Conservation (phyloP, 164 flowering plant species). For the Amborella trichopoda region DNA sequence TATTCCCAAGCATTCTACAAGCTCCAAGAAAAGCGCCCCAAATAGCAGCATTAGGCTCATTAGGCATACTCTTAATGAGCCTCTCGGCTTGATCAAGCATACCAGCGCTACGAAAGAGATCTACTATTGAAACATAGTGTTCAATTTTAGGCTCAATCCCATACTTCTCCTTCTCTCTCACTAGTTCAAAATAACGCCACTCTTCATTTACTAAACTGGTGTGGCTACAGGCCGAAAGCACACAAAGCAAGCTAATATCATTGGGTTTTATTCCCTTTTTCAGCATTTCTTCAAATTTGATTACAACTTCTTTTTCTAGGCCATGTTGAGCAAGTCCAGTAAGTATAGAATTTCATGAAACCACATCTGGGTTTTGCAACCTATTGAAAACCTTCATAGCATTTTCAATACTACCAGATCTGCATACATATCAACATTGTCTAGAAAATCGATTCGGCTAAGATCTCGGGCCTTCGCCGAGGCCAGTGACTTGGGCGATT, state of each 20-base stretch:
- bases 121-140: constrained; percentile 58
- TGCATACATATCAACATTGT: constrained; percentile 67
- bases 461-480: too few relatives aligned
- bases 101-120: constrained; percentile 63
- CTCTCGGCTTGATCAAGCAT: constrained; percentile 30
- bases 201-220: constrained; percentile 51
- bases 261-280: constrained; percentile 34
- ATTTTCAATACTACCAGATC: constrained; percentile 55
- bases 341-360: constrained; percentile 69
- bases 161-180: constrained; percentile 41
- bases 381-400: constrained; percentile 47
- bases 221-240: constrained; percentile 66
- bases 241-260: constrained; percentile 50
- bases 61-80: constrained; percentile 43
- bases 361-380: constrained; percentile 32
- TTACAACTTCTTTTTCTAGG: constrained; percentile 31
- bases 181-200: constrained; percentile 31
- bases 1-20: constrained; percentile 52
- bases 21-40: constrained; percentile 69
- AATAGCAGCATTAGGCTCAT: constrained; percentile 42
- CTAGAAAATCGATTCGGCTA: constrained; percentile 38
- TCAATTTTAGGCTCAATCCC: constrained; percentile 28
- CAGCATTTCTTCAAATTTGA: constrained; percentile 39
- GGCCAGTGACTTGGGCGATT: too few relatives aligned
- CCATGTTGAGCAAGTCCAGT: constrained; percentile 68